These are phyloP conservation scores for Nothophaeocryptopus gaeumannii DNA, from an alignment of 2,329 filamentous ascomycete genomes.

Conservation along the genomic window DNA sequence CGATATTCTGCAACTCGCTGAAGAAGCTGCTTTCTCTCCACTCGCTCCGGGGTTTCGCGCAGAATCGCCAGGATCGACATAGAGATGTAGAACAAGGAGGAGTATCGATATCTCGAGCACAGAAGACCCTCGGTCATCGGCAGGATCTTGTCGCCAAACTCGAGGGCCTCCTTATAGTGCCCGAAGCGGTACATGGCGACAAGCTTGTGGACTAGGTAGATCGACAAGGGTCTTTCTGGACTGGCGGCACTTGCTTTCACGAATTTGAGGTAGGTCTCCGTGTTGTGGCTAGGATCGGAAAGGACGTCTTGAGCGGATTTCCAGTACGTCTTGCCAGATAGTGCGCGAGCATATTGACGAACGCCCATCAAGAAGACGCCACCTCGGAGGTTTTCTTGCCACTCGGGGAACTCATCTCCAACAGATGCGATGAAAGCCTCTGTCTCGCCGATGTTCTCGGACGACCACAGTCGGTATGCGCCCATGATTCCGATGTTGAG, in stretches of 20 bases:
- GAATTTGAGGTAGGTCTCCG: constrained; percentile 53
- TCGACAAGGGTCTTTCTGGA: constrained; percentile 61
- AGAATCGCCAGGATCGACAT: constrained; percentile 42
- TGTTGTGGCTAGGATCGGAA: constrained; percentile 65
- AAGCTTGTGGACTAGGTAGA: constrained; percentile 61
- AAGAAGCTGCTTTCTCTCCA: constrained; percentile 45
- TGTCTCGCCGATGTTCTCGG: constrained; percentile 66
- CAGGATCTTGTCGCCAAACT: constrained; percentile 42
- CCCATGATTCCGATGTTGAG: constrained; percentile 67
- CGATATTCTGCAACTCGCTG: constrained; percentile 55
- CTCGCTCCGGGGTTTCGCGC: constrained; percentile 33
- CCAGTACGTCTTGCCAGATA: constrained; percentile 69
- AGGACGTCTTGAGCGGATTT: constrained; percentile 57
- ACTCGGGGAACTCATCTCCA: constrained; percentile 71
- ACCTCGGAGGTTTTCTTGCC: constrained; percentile 68
- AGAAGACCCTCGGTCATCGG: constrained; percentile 43
- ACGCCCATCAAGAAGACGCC: constrained; percentile 66
- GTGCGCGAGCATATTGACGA: constrained; percentile 64
- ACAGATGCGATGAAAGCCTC: constrained; percentile 69
- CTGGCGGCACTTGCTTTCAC: constrained; percentile 52
- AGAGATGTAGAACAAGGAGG: constrained; percentile 43
- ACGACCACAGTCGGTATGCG: constrained; percentile 65
- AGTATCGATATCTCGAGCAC: constrained; percentile 44
- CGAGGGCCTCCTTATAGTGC: constrained; percentile 41
- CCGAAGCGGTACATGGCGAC: constrained; percentile 45